Conservation (phyloP, 225 moss, liverwort and hornwort genomes). For the Ulota crispa region DNA sequence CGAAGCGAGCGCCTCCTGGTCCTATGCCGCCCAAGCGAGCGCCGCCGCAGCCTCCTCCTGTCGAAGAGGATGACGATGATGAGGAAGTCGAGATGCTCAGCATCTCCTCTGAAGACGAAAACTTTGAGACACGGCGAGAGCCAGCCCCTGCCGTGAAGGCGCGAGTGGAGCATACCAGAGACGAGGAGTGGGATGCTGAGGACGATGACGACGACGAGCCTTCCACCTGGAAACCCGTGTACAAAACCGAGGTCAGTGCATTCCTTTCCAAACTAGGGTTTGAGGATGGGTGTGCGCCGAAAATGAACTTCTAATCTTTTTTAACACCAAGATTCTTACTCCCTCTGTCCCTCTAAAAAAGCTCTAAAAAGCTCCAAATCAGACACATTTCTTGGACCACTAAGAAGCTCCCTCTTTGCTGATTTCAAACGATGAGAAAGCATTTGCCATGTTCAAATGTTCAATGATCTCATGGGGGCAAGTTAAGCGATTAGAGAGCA, state of each 20-base stretch:
- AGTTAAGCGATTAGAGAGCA: no score
- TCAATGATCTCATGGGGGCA: no score
- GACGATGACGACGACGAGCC: slow-evolving; percentile 83
- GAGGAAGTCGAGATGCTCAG: slow-evolving; percentile 91
- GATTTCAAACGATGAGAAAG: no score
- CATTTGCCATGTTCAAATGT: no score
- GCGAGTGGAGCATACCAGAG: background rate
- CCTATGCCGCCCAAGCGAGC: slow-evolving; percentile 71
- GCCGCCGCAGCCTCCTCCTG: slow-evolving; percentile 54
- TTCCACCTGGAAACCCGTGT: slow-evolving; percentile 68
- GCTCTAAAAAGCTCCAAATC: no score
- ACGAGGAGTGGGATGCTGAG: slow-evolving; percentile 77
- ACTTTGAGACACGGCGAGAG: slow-evolving; percentile 27
- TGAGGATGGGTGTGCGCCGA: background rate
- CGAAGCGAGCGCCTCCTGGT: slow-evolving; percentile 48
- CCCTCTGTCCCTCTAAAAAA: no score
- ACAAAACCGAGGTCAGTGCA: slow-evolving; percentile 68
- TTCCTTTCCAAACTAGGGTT: slow-evolving; percentile 11
- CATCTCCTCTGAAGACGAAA: slow-evolving; percentile 84
- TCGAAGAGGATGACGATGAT: slow-evolving; percentile 77
- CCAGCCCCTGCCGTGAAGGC: slow-evolving; percentile 18
- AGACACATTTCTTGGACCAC: no score
- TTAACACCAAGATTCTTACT: background rate
- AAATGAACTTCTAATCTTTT: background rate
- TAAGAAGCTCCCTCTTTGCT: no score